Base-by-base conservation (phyloP, 2,329 filamentous ascomycete species). In the Escovopsis sp. region DNA sequence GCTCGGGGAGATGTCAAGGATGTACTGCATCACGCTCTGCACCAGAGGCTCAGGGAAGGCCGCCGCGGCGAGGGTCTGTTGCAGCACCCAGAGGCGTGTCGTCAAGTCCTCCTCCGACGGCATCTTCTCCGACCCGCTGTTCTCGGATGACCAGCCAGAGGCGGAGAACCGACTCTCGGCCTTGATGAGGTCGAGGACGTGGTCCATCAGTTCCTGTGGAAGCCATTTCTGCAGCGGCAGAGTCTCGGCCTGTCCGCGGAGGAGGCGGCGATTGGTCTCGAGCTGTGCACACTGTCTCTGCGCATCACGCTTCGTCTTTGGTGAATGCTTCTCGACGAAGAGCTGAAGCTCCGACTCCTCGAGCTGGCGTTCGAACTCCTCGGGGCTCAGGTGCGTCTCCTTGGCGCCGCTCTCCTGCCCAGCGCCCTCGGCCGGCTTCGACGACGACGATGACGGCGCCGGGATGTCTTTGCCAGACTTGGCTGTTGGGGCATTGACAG, bases 271-370 rank as follows among this genome's bases (percentile, higher is more conserved):
- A 52, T 96, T 90, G 5, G 84, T 94, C 50, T 92, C 81, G 23
- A 93, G 66, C 45, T 83, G 80, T 16, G 70, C 64, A 41, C 76
- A 74, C 52, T 93, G 84, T 15, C 88, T 78, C 43, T 71, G 65
- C 13, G 79, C 76, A 57, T 94, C 87, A 48, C 79, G 76, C 46
- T 79, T 79, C 41, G 79, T 78, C 55, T 88, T 94, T 28, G 71
- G 61, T 0, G 79, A 78, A 56, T 88, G 64, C 50, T 86, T 90
- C 43, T 96, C 88, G 13, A 96, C 79, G 5, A 94, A 62, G 16
- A 83, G 61, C 55, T 96, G 87, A 27, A 98, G 65, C 48, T 93
- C 85, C n/a, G 85, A 80, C 48, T 86, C 79, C 53, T 94, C 85
- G 13, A 96, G 70, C 48, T 93, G 84, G 43, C 65, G 76, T 52